phyloP scores from a whole-genome alignment of 169 alveolate genomes.

The Pseudocohnilembus persalinus region DNA sequence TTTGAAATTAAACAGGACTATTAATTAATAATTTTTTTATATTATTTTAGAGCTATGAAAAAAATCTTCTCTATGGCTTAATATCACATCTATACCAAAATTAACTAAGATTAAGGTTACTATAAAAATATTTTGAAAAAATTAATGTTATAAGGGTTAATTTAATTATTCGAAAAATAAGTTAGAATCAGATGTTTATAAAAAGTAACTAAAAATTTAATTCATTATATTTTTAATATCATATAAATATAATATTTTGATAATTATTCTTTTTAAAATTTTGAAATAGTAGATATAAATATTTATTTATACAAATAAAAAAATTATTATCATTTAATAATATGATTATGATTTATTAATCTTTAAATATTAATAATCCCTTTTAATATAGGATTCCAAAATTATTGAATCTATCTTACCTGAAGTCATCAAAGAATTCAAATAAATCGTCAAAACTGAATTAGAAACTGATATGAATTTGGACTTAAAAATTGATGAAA shows the following conservation, averaged over 20 bases:
- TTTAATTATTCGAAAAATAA: slow-evolving; percentile 39
- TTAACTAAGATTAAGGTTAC: slow-evolving; percentile 37
- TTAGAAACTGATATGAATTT: slow-evolving; percentile 23
- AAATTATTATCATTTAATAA: too few relatives aligned
- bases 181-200: neutral
- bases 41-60: slow-evolving; percentile 27
- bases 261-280: too few relatives aligned
- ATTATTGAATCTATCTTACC: slow-evolving; percentile 8
- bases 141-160: slow-evolving; percentile 53
- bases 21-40: too few relatives aligned
- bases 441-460: slow-evolving; percentile 26
- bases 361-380: neutral
- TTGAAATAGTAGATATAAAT: too few relatives aligned
- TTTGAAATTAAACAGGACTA: too few relatives aligned
- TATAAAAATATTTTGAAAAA: slow-evolving; percentile 60
- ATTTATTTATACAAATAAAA: too few relatives aligned
- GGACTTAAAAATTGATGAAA: slow-evolving; percentile 23
- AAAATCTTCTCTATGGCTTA: slow-evolving; percentile 51
- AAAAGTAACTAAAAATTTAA: neutral
- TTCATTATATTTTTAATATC: neutral
- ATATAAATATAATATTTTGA: too few relatives aligned
- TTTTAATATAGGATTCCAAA: slow-evolving; percentile 13
- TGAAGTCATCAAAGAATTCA: slow-evolving; percentile 34
- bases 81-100: slow-evolving; percentile 42
- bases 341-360: neutral